Evolutionary conservation across 257 asterid species (phyloP).

Genomic region (Nyctanthes arbortristis): DNA sequence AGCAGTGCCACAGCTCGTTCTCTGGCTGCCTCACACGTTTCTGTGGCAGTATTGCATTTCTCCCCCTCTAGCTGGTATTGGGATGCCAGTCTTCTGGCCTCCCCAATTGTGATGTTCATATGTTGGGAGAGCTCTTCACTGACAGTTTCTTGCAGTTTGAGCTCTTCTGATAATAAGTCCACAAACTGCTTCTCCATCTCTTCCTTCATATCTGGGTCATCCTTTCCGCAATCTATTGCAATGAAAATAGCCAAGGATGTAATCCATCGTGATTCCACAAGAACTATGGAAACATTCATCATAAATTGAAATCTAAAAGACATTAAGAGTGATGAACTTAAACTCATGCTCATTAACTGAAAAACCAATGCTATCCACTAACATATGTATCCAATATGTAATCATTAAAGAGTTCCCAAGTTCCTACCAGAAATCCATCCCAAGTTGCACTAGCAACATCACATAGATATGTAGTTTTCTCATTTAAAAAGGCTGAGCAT

Average conservation of each 20-base stretch:
- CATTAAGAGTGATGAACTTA: background rate
- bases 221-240: conserved; percentile 82
- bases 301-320: background rate
- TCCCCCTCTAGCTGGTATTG: conserved; percentile 88
- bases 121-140: conserved; percentile 68
- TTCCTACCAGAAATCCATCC: background rate
- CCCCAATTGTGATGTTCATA: conserved; percentile 78
- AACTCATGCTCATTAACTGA: background rate
- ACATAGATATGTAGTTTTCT: background rate
- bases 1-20: conserved; percentile 69
- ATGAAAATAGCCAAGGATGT: background rate
- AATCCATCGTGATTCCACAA: background rate
- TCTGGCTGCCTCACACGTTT: conserved; percentile 90
- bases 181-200: conserved; percentile 94
- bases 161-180: conserved; percentile 83
- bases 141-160: conserved; percentile 74
- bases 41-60: conserved; percentile 85
- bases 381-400: background rate
- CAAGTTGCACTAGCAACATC: background rate
- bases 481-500: background rate
- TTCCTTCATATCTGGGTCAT: conserved; percentile 88
- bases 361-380: too few species aligned
- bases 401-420: background rate
- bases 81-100: conserved; percentile 79
- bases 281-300: conserved; percentile 10